Percentiles rank a stretch among this genome's conserved stretches.
phyloP scores from a whole-genome alignment of 1,284 basidiomycete genomes.

The Melampsora americana region DNA sequence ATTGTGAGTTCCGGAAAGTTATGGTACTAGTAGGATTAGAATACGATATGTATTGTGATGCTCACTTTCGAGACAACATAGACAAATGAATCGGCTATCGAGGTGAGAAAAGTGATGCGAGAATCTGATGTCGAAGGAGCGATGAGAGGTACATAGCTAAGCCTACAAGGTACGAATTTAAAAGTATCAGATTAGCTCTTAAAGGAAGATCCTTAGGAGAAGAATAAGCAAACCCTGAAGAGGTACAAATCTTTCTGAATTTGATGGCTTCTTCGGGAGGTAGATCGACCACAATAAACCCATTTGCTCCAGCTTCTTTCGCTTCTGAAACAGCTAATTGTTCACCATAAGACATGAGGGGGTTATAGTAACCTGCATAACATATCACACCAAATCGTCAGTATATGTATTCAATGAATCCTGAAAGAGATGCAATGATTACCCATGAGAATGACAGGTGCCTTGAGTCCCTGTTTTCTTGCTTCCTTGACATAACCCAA shows the following conservation, averaged over 20 bases:
- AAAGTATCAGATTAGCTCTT: not conserved
- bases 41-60: not conserved
- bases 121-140: constrained; percentile 85
- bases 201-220: not conserved
- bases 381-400: not conserved
- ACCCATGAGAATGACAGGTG: constrained; percentile 89
- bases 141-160: constrained; percentile 94
- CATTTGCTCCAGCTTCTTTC: constrained; percentile 82
- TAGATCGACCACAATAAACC: constrained; percentile 95
- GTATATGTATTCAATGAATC: not conserved
- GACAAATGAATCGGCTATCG: constrained; percentile 94
- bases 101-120: constrained; percentile 83
- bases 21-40: not conserved
- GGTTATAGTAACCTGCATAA: constrained; percentile 85
- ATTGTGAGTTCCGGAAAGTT: not conserved
- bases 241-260: constrained; percentile 83
- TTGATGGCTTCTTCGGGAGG: constrained; percentile 92
- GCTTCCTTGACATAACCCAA: constrained; percentile 76
- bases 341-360: constrained; percentile 89
- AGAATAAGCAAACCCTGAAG: constrained; percentile 64
- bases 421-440: not conserved
- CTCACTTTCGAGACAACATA: constrained; percentile 80
- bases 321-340: constrained; percentile 88
- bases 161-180: constrained; percentile 57
- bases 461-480: constrained; percentile 72